These are phyloP conservation scores for Penstemon eatonii DNA, from an alignment of 257 asterid genomes.

Conservation along the genomic window DNA sequence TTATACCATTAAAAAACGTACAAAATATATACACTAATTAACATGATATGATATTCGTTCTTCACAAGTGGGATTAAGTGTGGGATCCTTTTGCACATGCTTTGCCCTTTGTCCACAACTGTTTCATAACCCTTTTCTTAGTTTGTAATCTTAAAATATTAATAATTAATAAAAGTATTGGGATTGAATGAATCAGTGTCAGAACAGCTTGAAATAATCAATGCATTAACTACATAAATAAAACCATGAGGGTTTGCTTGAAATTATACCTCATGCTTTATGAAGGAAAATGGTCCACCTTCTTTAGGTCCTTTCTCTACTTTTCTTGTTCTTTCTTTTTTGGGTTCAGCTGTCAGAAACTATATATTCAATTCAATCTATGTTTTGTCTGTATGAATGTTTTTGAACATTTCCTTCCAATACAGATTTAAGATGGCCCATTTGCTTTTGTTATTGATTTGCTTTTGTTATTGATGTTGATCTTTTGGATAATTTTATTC, in stretches of 20 bases:
- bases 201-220: conserved; percentile 29
- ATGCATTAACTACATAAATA: not conserved
- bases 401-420: too few relatives aligned
- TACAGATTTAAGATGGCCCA: too few relatives aligned
- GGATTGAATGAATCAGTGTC: conserved; percentile 22
- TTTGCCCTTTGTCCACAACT: not conserved
- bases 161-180: too few relatives aligned
- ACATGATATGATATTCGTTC: not conserved
- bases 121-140: not conserved
- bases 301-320: not conserved
- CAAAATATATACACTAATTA: not conserved
- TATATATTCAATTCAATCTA: too few relatives aligned
- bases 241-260: too few relatives aligned
- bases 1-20: too few relatives aligned
- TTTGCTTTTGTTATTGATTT: too few relatives aligned
- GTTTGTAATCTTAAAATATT: not conserved
- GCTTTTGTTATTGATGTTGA: too few relatives aligned
- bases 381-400: too few relatives aligned
- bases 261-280: not conserved
- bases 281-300: conserved; percentile 3
- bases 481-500: too few relatives aligned
- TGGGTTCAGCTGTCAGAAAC: too few relatives aligned
- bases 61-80: not conserved
- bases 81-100: conserved; percentile 28
- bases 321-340: too few relatives aligned